Conservation (phyloP, 2,329 filamentous ascomycete genomes). For the Cordyceps militaris region DNA sequence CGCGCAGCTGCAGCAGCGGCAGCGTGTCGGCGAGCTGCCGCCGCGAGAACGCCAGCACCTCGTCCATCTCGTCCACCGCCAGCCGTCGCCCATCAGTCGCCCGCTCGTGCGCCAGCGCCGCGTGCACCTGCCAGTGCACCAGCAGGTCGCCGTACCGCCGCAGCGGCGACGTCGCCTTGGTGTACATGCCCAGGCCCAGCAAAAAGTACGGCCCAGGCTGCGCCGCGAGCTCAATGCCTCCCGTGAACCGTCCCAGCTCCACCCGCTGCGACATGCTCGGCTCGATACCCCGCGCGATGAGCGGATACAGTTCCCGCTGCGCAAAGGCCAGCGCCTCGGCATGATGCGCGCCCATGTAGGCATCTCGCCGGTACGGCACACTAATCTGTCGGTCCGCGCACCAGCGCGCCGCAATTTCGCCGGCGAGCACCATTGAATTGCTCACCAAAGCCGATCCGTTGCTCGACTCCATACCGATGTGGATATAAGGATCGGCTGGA, state of each 20-base stretch:
- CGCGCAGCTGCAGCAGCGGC: slow-evolving; percentile 44
- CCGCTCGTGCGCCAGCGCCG: slow-evolving; percentile 43
- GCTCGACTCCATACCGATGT: slow-evolving; percentile 25
- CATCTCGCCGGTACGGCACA: slow-evolving; percentile 50
- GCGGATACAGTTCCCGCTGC: slow-evolving; percentile 28
- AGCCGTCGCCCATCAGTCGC: slow-evolving; percentile 21
- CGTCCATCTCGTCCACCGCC: slow-evolving; percentile 22
- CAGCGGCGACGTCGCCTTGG: slow-evolving; percentile 59
- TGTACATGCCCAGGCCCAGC: slow-evolving; percentile 53
- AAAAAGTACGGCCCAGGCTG: slow-evolving; percentile 47
- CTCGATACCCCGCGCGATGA: slow-evolving; percentile 24
- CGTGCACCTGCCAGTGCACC: slow-evolving; percentile 61
- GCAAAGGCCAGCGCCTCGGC: slow-evolving; percentile 30
- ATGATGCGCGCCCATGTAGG: slow-evolving; percentile 31
- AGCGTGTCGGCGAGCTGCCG: slow-evolving; percentile 37
- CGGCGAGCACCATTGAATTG: slow-evolving; percentile 52
- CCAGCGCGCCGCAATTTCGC: slow-evolving; percentile 55
- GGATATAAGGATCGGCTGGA: slow-evolving; percentile 45
- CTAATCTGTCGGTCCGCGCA: slow-evolving; percentile 51
- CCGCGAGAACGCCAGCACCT: slow-evolving; percentile 40
- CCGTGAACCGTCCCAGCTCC: slow-evolving; percentile 29
- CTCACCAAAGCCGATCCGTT: slow-evolving; percentile 29
- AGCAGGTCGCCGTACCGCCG: slow-evolving; percentile 57
- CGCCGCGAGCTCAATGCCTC: slow-evolving; percentile 46
- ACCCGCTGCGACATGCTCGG: slow-evolving; percentile 26